Conservation (phyloP, 2,329 filamentous ascomycete genomes). For the Ophiostoma perfectum region DNA sequence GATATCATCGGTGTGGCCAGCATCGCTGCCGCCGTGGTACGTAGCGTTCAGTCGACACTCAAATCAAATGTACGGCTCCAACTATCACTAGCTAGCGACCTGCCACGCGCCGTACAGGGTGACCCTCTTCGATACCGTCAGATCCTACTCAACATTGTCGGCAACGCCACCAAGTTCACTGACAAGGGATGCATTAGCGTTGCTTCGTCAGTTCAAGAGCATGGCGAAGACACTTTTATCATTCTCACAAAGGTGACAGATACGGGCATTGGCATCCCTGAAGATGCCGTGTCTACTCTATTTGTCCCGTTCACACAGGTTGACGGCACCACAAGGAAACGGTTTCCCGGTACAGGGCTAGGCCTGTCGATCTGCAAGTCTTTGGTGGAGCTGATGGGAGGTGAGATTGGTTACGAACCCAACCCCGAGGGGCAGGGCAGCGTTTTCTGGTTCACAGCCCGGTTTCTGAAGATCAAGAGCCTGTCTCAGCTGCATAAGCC, state of each 20-base stretch:
- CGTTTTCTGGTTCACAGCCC: constrained; percentile 82
- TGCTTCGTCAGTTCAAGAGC: constrained; percentile 36
- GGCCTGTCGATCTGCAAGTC: constrained; percentile 92
- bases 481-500: constrained; percentile 28
- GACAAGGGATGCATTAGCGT: constrained; percentile 49
- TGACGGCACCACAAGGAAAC: constrained; percentile 89
- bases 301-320: constrained; percentile 99
- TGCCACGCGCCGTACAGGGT: constrained; percentile 48
- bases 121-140: constrained; percentile 58
- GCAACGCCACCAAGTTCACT: constrained; percentile 59
- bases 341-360: constrained; percentile 90
- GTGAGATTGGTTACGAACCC: constrained; percentile 83
- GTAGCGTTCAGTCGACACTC: constrained; percentile 44
- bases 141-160: constrained; percentile 56
- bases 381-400: constrained; percentile 91
- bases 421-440: constrained; percentile 86
- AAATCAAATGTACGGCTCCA: constrained; percentile 44
- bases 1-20: constrained; percentile 46
- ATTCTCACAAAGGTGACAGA: constrained; percentile 63
- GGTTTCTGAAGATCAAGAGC: constrained; percentile 37
- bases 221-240: constrained; percentile 40
- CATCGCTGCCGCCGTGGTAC: constrained; percentile 45
- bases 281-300: constrained; percentile 47
- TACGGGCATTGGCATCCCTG: constrained; percentile 75
- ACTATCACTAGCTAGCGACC: constrained; percentile 39